Percentiles rank a stretch among this genome's conserved stretches.
Conservation (phyloP, 371 early-diverging fungal species). For the Mortierella polycephala region DNA sequence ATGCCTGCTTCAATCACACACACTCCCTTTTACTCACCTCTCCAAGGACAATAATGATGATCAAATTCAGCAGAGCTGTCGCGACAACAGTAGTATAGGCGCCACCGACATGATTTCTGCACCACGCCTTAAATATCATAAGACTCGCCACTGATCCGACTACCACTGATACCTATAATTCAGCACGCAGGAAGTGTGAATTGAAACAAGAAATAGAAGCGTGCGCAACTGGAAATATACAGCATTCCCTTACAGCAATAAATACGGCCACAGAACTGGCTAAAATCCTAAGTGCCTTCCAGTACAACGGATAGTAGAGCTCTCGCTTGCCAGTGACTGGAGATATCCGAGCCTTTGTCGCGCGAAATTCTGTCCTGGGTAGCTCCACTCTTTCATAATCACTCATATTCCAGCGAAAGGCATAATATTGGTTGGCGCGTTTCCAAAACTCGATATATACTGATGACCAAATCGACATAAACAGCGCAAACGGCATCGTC, state of each 20-base stretch:
- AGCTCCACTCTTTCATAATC: conserved; percentile 59
- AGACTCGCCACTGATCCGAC: conserved; percentile 45
- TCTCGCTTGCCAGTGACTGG: conserved; percentile 62
- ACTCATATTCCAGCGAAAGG: conserved; percentile 64
- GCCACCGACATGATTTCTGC: conserved; percentile 24
- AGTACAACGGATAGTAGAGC: conserved; percentile 53
- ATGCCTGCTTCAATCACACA: too few species aligned
- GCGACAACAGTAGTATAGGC: conserved; percentile 24
- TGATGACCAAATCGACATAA: conserved; percentile 68
- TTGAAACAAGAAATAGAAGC: neutral
- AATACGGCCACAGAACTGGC: conserved; percentile 35
- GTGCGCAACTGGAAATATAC: neutral
- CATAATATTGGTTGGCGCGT: conserved; percentile 58
- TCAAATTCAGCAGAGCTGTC: conserved; percentile 43
- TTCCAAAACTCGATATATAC: conserved; percentile 73
- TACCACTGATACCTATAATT: conserved; percentile 24
- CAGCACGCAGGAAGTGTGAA: too few species aligned
- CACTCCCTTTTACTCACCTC: conserved; percentile 10
- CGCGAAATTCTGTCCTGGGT: conserved; percentile 62
- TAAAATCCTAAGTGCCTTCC: conserved; percentile 22
- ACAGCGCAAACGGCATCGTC: conserved; percentile 65
- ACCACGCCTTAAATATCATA: conserved; percentile 47
- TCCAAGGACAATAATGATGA: conserved; percentile 46
- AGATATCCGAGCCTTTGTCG: conserved; percentile 49
- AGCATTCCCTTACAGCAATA: conserved; percentile 25